A percentile compares a stretch with the other conserved stretches of the same genome.
phyloP scores from a whole-genome alignment of 371 early-diverging fungal species.

The Rhizomucor miehei region DNA sequence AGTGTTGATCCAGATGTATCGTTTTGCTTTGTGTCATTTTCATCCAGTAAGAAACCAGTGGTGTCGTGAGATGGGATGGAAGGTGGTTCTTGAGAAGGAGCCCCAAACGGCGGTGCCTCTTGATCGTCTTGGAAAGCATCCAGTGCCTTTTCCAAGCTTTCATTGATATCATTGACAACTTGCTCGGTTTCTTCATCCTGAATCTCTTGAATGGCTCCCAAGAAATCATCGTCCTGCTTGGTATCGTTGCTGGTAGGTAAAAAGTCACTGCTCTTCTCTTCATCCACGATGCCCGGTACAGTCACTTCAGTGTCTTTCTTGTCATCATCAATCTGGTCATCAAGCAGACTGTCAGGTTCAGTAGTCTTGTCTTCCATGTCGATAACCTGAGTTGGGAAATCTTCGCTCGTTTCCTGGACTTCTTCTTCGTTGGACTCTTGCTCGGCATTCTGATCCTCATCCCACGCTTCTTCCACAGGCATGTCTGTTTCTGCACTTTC shows the following conservation, averaged over 20 bases:
- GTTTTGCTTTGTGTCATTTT: neutral
- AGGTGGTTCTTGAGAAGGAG: neutral
- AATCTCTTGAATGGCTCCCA: neutral
- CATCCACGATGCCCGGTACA: neutral
- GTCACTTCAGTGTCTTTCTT: neutral
- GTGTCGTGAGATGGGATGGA: neutral
- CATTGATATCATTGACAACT: conserved; percentile 7
- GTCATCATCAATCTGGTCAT: neutral
- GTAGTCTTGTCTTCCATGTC: neutral
- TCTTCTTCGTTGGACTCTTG: conserved; percentile 1
- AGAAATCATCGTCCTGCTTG: neutral
- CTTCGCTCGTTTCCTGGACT: too few relatives aligned
- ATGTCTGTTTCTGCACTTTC: neutral
- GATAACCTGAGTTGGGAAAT: neutral
- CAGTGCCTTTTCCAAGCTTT: conserved; percentile 9
- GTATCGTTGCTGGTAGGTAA: neutral
- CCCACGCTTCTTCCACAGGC: neutral
- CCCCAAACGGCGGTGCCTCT: too few relatives aligned
- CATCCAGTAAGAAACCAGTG: conserved; percentile 2
- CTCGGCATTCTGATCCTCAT: neutral
- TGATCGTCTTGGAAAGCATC: neutral
- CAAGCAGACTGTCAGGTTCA: neutral
- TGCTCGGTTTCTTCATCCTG: neutral
- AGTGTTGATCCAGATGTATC: conserved; percentile 6
- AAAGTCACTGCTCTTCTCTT: neutral